Percentiles rank a stretch among this genome's conserved stretches.
phyloP scores from a whole-genome alignment of 2,329 filamentous ascomycete genomes.

The Aspergillus quadricinctus region DNA sequence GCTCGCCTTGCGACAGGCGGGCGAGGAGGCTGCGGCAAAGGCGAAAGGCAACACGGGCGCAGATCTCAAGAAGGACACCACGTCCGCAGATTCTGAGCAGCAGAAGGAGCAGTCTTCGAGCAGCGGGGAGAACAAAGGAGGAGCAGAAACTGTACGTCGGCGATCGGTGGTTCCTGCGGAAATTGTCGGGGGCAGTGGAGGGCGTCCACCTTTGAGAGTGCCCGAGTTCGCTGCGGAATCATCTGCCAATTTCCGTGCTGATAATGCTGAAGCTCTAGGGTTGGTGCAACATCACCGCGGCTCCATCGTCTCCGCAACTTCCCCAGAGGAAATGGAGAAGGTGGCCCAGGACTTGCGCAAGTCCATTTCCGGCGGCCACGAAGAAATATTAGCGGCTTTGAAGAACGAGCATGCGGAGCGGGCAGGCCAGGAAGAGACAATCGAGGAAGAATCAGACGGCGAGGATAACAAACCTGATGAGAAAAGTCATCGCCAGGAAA shows the following conservation, averaged over 20 bases:
- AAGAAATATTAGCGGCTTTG: slow-evolving; percentile 24
- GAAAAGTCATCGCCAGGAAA: background rate
- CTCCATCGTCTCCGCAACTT: slow-evolving; percentile 32
- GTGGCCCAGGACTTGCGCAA: slow-evolving; percentile 34
- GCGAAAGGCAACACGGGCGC: slow-evolving; percentile 28
- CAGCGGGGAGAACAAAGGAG: slow-evolving; percentile 12
- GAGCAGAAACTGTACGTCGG: slow-evolving; percentile 20
- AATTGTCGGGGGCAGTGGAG: slow-evolving; percentile 17
- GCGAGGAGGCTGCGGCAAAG: slow-evolving; percentile 37
- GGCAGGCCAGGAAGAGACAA: slow-evolving; percentile 18
- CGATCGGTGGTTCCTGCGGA: slow-evolving; percentile 28
- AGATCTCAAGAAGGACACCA: slow-evolving; percentile 10
- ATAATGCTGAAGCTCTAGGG: slow-evolving; percentile 32
- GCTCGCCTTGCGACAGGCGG: slow-evolving; percentile 41
- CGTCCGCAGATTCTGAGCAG: slow-evolving; percentile 13
- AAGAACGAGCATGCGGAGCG: slow-evolving; percentile 26
- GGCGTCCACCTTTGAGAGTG: slow-evolving; percentile 27
- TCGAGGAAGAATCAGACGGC: slow-evolving; percentile 19
- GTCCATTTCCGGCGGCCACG: slow-evolving; percentile 30
- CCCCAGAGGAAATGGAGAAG: slow-evolving; percentile 31
- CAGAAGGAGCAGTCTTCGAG: slow-evolving; percentile 14
- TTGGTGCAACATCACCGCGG: slow-evolving; percentile 38
- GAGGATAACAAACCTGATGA: slow-evolving; percentile 6
- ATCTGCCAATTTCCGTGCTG: slow-evolving; percentile 35
- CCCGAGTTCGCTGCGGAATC: slow-evolving; percentile 35